A percentile compares a stretch with the other conserved stretches of the same genome.
These are phyloP conservation scores for Pythium grandisporangium DNA, from an alignment of 352 stramenopile genomes.

Conservation along the genomic window DNA sequence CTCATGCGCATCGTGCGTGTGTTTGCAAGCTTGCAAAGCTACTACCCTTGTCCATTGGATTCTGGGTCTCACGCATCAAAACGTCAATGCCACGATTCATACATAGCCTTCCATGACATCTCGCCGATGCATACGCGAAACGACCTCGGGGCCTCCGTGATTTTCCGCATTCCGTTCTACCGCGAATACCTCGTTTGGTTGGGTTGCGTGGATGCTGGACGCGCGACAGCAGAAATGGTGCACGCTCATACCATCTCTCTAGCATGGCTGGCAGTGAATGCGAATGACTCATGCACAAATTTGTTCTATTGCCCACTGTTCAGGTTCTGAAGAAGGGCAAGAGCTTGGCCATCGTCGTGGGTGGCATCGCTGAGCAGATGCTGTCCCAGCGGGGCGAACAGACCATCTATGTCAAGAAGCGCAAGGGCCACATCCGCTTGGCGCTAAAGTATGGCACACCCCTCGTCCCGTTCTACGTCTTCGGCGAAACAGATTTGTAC, in stretches of 20 bases:
- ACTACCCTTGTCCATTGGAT: neutral
- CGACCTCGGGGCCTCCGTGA: slow-evolving; percentile 62
- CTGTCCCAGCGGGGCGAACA: slow-evolving; percentile 60
- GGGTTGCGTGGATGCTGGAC: slow-evolving; percentile 64
- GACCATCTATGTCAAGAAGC: slow-evolving; percentile 67
- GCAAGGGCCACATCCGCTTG: slow-evolving; percentile 77
- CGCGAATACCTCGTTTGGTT: slow-evolving; percentile 73
- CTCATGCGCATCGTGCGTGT: no score
- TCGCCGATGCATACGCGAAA: slow-evolving; percentile 48
- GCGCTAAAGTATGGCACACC: slow-evolving; percentile 65
- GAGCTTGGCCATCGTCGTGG: slow-evolving; percentile 73
- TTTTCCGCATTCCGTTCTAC: slow-evolving; percentile 70
- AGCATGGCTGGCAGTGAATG: no score
- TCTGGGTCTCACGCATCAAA: neutral
- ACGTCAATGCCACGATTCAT: no score
- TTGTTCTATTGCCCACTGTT: no score
- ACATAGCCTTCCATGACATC: slow-evolving; percentile 56
- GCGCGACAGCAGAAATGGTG: slow-evolving; percentile 48
- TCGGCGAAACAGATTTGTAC: slow-evolving; percentile 80
- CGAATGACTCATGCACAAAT: no score
- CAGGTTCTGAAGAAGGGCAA: slow-evolving; percentile 55
- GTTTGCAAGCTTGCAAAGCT: neutral
- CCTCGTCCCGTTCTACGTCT: slow-evolving; percentile 71
- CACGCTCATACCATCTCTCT: no score
- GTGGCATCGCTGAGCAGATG: slow-evolving; percentile 81